Percentiles rank a stretch among this genome's conserved stretches.
phyloP scores from a whole-genome alignment of 1,139 yeast genomes.

The Geotrichum aggregatum region DNA sequence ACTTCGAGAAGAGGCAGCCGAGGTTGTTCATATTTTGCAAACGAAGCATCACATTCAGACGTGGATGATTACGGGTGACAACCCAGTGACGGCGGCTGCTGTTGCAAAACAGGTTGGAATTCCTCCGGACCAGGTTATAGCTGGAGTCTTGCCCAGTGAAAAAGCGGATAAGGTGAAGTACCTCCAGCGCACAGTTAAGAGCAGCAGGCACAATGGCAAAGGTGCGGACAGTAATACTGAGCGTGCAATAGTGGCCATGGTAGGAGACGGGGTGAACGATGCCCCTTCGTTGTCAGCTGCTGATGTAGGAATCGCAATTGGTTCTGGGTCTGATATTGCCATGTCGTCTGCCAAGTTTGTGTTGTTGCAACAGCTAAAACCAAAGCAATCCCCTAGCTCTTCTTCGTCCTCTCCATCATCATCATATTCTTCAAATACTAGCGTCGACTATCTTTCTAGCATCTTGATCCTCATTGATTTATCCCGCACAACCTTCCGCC shows the following conservation, averaged over 20 bases:
- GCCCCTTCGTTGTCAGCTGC: constrained; percentile 89
- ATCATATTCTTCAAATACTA: neutral
- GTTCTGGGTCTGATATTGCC: constrained; percentile 91
- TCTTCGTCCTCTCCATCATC: constrained; percentile 18
- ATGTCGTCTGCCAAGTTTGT: constrained; percentile 90
- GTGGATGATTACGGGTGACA: constrained; percentile 75
- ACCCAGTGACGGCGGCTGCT: constrained; percentile 59
- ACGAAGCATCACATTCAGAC: constrained; percentile 48
- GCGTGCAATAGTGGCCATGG: constrained; percentile 50
- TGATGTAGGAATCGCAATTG: constrained; percentile 86
- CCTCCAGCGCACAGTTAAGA: constrained; percentile 41
- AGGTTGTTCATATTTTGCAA: constrained; percentile 49
- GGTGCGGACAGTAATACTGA: too few species aligned
- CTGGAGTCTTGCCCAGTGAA: constrained; percentile 70
- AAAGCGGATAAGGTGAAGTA: constrained; percentile 57
- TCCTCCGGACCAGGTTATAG: constrained; percentile 50
- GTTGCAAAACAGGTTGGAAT: constrained; percentile 66
- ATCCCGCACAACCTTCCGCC: constrained; percentile 60
- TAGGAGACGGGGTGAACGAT: constrained; percentile 94
- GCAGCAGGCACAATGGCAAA: constrained; percentile 18
- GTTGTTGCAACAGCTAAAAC: constrained; percentile 42
- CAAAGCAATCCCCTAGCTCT: constrained; percentile 13
- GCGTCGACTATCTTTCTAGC: constrained; percentile 39
- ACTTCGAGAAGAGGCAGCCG: constrained; percentile 57
- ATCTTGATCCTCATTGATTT: constrained; percentile 66